Evolutionary conservation across 2,329 filamentous ascomycete genomes (phyloP).

Genomic region (Daldinia eschscholtzii): DNA sequence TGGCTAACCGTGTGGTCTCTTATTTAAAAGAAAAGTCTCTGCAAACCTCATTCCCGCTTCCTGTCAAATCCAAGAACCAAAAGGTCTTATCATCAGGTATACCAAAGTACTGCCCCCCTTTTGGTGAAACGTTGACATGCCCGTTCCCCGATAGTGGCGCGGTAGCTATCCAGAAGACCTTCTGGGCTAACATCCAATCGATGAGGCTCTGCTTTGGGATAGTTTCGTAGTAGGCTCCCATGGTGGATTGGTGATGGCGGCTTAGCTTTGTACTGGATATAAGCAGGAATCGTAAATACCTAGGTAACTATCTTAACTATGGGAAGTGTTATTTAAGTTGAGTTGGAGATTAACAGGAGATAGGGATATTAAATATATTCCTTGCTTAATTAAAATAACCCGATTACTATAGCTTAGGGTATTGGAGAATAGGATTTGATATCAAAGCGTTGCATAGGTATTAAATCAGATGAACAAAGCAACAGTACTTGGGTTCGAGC

Average conservation of each 20-base stretch:
- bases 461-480: slow-evolving; percentile 6
- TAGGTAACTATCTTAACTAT: not conserved
- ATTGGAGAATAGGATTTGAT: slow-evolving; percentile 6
- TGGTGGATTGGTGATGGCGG: slow-evolving; percentile 30
- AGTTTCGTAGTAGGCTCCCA: slow-evolving; percentile 51
- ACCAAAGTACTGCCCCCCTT: slow-evolving; percentile 69
- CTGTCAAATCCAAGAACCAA: slow-evolving; percentile 78
- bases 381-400: not conserved
- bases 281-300: not conserved
- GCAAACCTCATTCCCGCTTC: slow-evolving; percentile 71
- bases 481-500: not conserved
- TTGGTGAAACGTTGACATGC: slow-evolving; percentile 83
- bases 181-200: slow-evolving; percentile 74
- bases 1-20: not conserved
- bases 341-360: not conserved
- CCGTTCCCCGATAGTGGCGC: slow-evolving; percentile 72
- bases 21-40: not conserved
- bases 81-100: slow-evolving; percentile 52
- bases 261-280: not conserved
- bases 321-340: not conserved
- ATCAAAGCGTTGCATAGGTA: not conserved
- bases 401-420: not conserved
- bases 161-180: slow-evolving; percentile 81
- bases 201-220: slow-evolving; percentile 58
- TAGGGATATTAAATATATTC: not conserved